A percentile compares a stretch with the other conserved stretches of the same genome.
phyloP scores from a whole-genome alignment of 345 rosid genomes.

The Lagerstroemia speciosa region DNA sequence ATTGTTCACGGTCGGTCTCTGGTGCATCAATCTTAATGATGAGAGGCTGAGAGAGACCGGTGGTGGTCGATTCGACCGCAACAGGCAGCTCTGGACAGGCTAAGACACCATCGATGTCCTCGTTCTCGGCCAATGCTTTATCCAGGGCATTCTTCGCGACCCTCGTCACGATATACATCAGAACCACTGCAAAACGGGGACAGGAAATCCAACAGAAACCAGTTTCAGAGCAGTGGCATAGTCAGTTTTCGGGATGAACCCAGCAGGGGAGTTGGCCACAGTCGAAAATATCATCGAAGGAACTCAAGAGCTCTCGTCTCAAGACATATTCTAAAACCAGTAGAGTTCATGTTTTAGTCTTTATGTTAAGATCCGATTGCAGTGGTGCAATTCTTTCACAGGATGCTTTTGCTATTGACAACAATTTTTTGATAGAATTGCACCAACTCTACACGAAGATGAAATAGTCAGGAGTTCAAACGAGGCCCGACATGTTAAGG shows the following conservation, averaged over 20 bases:
- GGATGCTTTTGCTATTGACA: background rate
- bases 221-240: background rate
- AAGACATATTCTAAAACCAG: background rate
- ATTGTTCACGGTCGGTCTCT: slow-evolving; percentile 32
- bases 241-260: background rate
- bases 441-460: too few species aligned
- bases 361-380: too few species aligned
- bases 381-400: background rate
- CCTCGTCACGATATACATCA: slow-evolving; percentile 65
- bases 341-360: too few species aligned
- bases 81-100: slow-evolving; percentile 36
- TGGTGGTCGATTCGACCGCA: slow-evolving; percentile 22
- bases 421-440: background rate
- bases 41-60: slow-evolving; percentile 56
- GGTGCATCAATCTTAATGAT: slow-evolving; percentile 61
- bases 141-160: slow-evolving; percentile 77
- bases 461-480: too few species aligned
- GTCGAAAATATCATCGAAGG: too few species aligned
- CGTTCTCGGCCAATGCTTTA: slow-evolving; percentile 90
- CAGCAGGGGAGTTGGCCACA: too few species aligned
- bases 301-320: background rate
- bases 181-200: slow-evolving; percentile 44
- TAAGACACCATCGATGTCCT: slow-evolving; percentile 33
- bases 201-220: slow-evolving; percentile 2
- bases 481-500: too few species aligned